phyloP scores from a whole-genome alignment of 306 rosid species.

The Acacia melanoxylon region DNA sequence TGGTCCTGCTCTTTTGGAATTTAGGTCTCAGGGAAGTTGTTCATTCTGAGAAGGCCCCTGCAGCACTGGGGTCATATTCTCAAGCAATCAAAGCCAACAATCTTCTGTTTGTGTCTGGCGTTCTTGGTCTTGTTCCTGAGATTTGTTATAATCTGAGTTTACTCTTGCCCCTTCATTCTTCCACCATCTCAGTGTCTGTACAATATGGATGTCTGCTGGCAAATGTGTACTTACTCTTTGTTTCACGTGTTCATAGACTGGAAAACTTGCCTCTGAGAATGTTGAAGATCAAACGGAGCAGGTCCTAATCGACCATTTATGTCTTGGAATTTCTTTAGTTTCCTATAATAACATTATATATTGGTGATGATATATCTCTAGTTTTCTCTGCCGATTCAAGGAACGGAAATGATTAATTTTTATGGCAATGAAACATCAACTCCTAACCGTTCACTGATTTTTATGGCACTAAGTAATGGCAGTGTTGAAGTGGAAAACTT shows the following conservation, averaged over 20 bases:
- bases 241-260: constrained; percentile 53
- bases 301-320: constrained; percentile 43
- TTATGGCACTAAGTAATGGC: not conserved
- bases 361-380: not conserved
- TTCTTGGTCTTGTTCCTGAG: constrained; percentile 90
- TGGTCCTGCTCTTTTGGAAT: constrained; percentile 15
- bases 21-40: constrained; percentile 80
- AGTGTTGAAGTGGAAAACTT: not conserved
- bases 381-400: not conserved
- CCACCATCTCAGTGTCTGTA: not conserved
- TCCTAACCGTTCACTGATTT: not conserved
- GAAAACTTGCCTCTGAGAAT: constrained; percentile 75
- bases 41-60: constrained; percentile 88
- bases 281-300: constrained; percentile 95
- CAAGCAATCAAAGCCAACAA: constrained; percentile 91
- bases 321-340: not conserved
- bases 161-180: not conserved
- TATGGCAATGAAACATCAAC: not conserved
- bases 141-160: constrained; percentile 36
- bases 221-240: not conserved
- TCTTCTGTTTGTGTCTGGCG: constrained; percentile 82
- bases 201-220: not conserved
- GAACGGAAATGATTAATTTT: not conserved
- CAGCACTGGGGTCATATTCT: constrained; percentile 94
- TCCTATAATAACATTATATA: not conserved